phyloP scores from a whole-genome alignment of 352 stramenopile species.

The Phytophthora fragariae region DNA sequence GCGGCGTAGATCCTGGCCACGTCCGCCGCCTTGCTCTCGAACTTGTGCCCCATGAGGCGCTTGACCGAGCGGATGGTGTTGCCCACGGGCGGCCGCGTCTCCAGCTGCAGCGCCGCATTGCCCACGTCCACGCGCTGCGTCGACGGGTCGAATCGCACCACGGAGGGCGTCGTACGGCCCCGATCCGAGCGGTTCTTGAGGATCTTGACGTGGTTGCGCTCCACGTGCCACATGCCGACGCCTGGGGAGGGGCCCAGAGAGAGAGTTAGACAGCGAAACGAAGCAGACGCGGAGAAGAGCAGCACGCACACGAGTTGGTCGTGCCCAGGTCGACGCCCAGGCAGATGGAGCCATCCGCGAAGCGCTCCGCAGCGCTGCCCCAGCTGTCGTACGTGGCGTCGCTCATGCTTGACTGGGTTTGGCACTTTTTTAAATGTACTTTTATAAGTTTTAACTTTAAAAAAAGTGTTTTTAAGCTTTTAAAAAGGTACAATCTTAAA shows the following conservation, averaged over 20 bases:
- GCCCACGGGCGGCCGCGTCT: conserved; percentile 57
- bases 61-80: conserved; percentile 87
- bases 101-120: conserved; percentile 52
- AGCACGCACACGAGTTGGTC: conserved; percentile 97
- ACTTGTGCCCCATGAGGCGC: conserved; percentile 83
- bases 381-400: conserved; percentile 78
- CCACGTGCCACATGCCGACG: conserved; percentile 82
- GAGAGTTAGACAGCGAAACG: background rate
- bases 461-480: no score
- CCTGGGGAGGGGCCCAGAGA: conserved; percentile 34
- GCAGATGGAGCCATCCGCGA: conserved; percentile 76
- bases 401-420: background rate
- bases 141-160: conserved; percentile 71
- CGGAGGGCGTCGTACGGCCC: conserved; percentile 78
- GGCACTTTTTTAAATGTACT: no score
- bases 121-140: conserved; percentile 65
- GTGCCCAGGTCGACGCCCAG: conserved; percentile 99
- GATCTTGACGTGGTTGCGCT: conserved; percentile 87
- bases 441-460: no score
- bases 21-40: conserved; percentile 63
- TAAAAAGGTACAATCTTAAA: no score
- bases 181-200: conserved; percentile 75
- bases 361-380: conserved; percentile 71
- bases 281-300: no score
- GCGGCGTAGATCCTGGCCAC: conserved; percentile 64